These are phyloP conservation scores for Stephanodiscus minutulus DNA, from an alignment of 108 stramenopile genomes.

Conservation along the genomic window DNA sequence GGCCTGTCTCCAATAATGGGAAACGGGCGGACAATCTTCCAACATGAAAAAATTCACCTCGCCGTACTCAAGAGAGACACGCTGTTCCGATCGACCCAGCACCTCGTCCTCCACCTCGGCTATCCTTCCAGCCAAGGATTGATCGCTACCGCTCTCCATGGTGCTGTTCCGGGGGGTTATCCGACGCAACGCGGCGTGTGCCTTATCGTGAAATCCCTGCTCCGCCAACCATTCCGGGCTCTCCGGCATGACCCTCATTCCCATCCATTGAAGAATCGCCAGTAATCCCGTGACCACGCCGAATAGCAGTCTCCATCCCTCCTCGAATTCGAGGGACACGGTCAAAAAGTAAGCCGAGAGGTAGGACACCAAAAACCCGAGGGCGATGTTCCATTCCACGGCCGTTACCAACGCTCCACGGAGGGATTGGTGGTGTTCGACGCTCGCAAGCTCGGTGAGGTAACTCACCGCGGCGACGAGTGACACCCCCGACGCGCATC, in stretches of 20 bases:
- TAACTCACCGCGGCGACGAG: constrained; percentile 47
- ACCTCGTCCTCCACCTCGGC: constrained; percentile 20
- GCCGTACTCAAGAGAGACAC: constrained; percentile 18
- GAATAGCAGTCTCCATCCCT: constrained; percentile 60
- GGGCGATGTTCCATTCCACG: constrained; percentile 43
- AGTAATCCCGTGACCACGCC: constrained; percentile 48
- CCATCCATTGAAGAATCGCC: constrained; percentile 47
- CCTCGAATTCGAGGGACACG: constrained; percentile 14
- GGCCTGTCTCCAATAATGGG: constrained; percentile 48
- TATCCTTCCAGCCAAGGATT: constrained; percentile 7
- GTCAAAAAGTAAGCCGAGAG: constrained; percentile 35
- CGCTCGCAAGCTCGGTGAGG: constrained; percentile 41
- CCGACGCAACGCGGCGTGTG: constrained; percentile 38
- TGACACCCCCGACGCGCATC: constrained; percentile 40
- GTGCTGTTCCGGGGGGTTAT: constrained; percentile 3
- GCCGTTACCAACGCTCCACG: constrained; percentile 49
- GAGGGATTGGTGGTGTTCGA: constrained; percentile 31
- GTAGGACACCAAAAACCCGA: constrained; percentile 46
- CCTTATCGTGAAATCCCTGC: constrained; percentile 54
- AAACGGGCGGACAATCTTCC: constrained; percentile 33
- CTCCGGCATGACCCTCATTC: constrained; percentile 58
- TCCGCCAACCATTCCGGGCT: constrained; percentile 57
- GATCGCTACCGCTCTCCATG: background rate
- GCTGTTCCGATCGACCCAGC: constrained; percentile 5
- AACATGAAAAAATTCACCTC: constrained; percentile 29